Evolutionary conservation across 208 protist species (phyloP), one percentile per base, ranked within the genome.

Genomic region (Leishmania amazonensis): DNA sequence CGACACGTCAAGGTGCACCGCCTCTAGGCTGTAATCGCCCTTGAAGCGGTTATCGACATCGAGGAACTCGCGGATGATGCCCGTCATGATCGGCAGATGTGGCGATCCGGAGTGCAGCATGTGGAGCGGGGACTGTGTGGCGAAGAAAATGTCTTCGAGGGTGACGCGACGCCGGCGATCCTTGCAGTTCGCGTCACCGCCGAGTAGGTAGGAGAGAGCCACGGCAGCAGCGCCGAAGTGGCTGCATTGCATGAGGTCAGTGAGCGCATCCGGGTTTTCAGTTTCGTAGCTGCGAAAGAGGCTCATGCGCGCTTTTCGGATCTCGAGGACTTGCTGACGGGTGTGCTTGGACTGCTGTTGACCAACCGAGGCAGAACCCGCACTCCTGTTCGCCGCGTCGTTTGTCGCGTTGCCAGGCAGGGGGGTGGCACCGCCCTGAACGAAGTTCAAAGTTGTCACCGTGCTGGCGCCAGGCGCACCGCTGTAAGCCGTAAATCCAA

Each of bases 131-230:
- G 95, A 88, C 83, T 98, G 95, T n/a, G 92, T 90, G 7, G 93
- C 90, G 76, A 98, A 98, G 86, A 98, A 98, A 80, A 98, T 95
- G 85, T 98, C 95, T 80, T 98, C 93, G 40, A 98, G 85, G 2
- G 93, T 97, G 40, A 97, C 95, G 67, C 93, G 91, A 62, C 90
- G 87, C 31, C 92, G 88, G 49, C 93, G 90, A 77, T 98, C 93
- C 38, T 86, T 88, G 83, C 90, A 93, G 45, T 93, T 83, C 45
- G 89, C 86, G 54, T 88, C 84, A 45, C 94, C 94, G 24, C 92
- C 92, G 45, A 98, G 84, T 7, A 98, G 88, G 78, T 94, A 96
- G 1, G 92, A 96, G 62, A 98, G 85, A 40, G 89, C 93, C 35
- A 89, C 89, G 21, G 93, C 93, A 3, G 85, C 85, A 38, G 91